Conservation (phyloP, 2,329 filamentous ascomycete genomes). For the Aspergillus awamori region DNA sequence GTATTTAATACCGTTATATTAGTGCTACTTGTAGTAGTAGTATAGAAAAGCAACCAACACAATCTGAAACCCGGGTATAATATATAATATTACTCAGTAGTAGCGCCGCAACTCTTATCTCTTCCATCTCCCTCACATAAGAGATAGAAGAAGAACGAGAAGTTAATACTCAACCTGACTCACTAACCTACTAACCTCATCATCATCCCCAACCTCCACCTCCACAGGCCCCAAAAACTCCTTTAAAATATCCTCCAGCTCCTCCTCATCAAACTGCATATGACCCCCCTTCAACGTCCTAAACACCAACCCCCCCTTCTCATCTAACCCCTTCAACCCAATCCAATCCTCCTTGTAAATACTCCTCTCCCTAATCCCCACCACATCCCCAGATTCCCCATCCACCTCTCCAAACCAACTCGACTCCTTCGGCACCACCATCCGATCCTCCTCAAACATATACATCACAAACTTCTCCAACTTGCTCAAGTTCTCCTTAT, state of each 20-base stretch:
- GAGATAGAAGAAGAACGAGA: neutral
- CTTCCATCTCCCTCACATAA: neutral
- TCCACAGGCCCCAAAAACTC: slow-evolving; percentile 48
- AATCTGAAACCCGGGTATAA: neutral
- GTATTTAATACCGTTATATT: no score
- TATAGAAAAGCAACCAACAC: no score
- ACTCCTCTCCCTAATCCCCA: slow-evolving; percentile 66
- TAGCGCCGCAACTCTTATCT: no score
- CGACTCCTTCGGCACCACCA: slow-evolving; percentile 86
- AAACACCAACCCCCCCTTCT: slow-evolving; percentile 78
- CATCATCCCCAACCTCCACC: slow-evolving; percentile 11
- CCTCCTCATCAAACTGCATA: slow-evolving; percentile 73
- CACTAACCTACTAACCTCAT: slow-evolving; percentile 14
- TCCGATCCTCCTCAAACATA: slow-evolving; percentile 82
- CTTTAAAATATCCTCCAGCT: slow-evolving; percentile 67
- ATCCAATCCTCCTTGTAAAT: slow-evolving; percentile 94
- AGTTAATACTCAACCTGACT: slow-evolving; percentile 21
- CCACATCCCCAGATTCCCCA: slow-evolving; percentile 62
- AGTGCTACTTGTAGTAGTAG: no score
- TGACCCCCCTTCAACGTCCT: slow-evolving; percentile 73
- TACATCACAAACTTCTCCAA: slow-evolving; percentile 85
- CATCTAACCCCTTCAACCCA: slow-evolving; percentile 76
- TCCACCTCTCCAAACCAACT: slow-evolving; percentile 91
- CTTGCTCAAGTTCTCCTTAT: slow-evolving; percentile 68
- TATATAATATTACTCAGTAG: neutral